These are phyloP conservation scores for Yamadazyma paraphyllophila DNA, from an alignment of 805 yeast species.

Conservation along the genomic window DNA sequence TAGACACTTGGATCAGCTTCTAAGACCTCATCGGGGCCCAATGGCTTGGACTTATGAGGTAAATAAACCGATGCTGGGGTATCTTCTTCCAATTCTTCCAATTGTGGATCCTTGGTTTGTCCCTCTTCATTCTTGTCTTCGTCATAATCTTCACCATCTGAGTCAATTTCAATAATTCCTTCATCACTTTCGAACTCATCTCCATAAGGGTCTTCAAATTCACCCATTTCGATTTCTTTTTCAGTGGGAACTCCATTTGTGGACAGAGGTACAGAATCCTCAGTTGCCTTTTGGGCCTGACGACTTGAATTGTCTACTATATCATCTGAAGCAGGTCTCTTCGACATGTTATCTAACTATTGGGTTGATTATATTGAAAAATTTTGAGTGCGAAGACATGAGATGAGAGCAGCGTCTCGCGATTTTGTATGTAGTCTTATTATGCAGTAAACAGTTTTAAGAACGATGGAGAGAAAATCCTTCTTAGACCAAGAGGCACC, in stretches of 20 bases:
- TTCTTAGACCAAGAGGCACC: conserved; percentile 88
- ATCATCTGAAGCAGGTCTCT: conserved; percentile 46
- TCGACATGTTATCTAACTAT: conserved; percentile 38
- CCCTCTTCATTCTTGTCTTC: conserved; percentile 23
- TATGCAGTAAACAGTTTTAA: neutral
- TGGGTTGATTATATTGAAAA: neutral
- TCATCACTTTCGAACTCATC: conserved; percentile 93
- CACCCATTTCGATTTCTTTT: conserved; percentile 66
- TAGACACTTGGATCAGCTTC: conserved; percentile 96
- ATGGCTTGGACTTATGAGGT: conserved; percentile 84
- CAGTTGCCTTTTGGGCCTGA: conserved; percentile 34
- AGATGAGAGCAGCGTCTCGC: conserved; percentile 2
- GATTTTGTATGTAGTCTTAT: conserved; percentile 1
- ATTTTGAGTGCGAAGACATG: conserved; percentile 3
- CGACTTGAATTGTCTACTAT: conserved; percentile 17
- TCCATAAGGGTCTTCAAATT: conserved; percentile 84
- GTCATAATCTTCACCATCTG: conserved; percentile 38
- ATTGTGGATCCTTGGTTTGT: conserved; percentile 29
- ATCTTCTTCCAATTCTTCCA: conserved; percentile 35
- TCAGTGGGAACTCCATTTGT: conserved; percentile 22
- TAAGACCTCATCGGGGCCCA: conserved; percentile 92
- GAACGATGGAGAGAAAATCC: conserved; percentile 48
- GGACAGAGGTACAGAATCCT: conserved; percentile 42
- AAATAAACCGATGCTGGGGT: conserved; percentile 54
- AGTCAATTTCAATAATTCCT: conserved; percentile 78